Evolutionary conservation across 2,329 filamentous ascomycete species (phyloP).

Genomic region (Cucurbitaria berberidis): DNA sequence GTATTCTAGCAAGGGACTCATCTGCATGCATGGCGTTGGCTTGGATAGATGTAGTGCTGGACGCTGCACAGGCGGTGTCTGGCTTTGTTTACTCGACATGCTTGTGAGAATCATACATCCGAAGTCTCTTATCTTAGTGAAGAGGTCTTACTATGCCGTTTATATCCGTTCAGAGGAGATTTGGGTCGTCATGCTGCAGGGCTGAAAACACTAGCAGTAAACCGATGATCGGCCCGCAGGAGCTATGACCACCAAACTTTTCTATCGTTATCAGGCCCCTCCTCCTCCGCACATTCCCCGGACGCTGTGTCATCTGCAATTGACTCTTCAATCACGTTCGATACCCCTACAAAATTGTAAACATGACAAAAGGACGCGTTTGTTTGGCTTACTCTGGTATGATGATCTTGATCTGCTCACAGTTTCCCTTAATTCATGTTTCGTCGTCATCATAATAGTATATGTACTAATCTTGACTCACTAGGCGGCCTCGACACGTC

Average conservation of each 20-base stretch:
- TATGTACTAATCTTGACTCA: conserved; percentile 35
- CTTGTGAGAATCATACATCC: background rate
- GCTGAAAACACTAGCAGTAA: conserved; percentile 1
- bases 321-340: conserved; percentile 17
- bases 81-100: background rate
- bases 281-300: conserved; percentile 22
- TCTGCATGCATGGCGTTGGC: conserved; percentile 17
- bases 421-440: background rate
- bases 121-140: background rate
- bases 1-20: background rate
- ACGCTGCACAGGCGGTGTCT: background rate
- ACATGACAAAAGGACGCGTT: conserved; percentile 54
- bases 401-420: conserved; percentile 9
- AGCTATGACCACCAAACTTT: conserved; percentile 20
- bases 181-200: background rate
- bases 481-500: conserved; percentile 64
- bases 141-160: too few species aligned
- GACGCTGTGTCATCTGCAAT: conserved; percentile 18
- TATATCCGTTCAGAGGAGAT: too few species aligned
- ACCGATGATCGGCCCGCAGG: conserved; percentile 31
- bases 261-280: conserved; percentile 27
- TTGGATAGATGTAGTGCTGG: background rate
- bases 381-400: conserved; percentile 57
- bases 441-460: background rate
- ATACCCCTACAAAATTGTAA: conserved; percentile 12